Base-by-base conservation (phyloP, 164 flowering plant species). In the Aristolochia californica region DNA sequence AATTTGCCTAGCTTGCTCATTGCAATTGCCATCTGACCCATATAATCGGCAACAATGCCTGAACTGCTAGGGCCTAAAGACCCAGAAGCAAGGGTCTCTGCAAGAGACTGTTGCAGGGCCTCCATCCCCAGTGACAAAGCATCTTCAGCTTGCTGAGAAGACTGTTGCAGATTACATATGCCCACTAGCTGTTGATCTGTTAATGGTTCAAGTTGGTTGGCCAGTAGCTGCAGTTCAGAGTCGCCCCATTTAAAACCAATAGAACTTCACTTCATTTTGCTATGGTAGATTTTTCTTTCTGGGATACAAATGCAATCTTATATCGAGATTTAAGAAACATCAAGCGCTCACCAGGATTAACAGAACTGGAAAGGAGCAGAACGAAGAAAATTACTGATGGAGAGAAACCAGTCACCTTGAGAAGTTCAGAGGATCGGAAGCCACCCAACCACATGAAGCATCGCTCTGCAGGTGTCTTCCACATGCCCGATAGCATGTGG, bases 401-500 rank as follows among this genome's bases (percentile, higher is more conserved):
- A 24, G 24, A 30, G 38, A 52, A 56, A 58, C 51, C 23, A 51
- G 52, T 68, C 38, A 91, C 98, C 91, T 83, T 86, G 61, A 88
- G 87, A 60, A 88, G 72, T 61, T 91, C 96, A 11, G 98, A 85
- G 38, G 91, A 80, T 4, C 96, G 83, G 68, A 88, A 91, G 28
- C 96, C 98, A 8, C 98, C 98, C 56, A 91, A 66, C 98, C 98
- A 91, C 87, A 91, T 84, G 74, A 88, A 86, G 69, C 80, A 88
- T 64, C 98, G 72, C 70, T 91, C 98, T 0, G 77, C 91, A 25
- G 96, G 96, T 18, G 96, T 81, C 65, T 72, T 78, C 98, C 98
- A 91, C 91, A 83, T 85, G 64, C 98, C 98, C 15, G 91, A 83
- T 28, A 88, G 90, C 80, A 87, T 72, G 77, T 91, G 91, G 76